These are phyloP conservation scores for Medicago ruthenica DNA, from an alignment of 306 rosid species.

Conservation along the genomic window DNA sequence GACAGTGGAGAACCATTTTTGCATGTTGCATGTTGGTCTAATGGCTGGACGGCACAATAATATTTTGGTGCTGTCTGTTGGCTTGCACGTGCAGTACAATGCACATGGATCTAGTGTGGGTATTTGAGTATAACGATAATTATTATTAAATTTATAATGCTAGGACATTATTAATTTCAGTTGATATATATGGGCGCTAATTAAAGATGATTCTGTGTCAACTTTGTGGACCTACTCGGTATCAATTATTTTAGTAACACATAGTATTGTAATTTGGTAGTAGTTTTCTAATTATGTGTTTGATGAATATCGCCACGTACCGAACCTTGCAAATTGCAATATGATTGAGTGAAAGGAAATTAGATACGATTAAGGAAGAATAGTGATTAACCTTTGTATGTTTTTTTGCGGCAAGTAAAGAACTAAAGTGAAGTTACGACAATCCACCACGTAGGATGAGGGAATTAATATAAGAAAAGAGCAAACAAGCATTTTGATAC, in stretches of 20 bases:
- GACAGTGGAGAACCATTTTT: slow-evolving; percentile 36
- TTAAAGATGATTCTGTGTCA: background rate
- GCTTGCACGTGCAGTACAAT: slow-evolving; percentile 44
- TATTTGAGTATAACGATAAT: background rate
- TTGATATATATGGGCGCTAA: background rate
- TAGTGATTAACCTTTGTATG: background rate
- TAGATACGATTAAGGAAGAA: background rate
- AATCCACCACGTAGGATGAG: background rate
- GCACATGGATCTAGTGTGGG: slow-evolving; percentile 38
- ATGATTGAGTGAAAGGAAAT: background rate
- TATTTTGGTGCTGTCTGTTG: slow-evolving; percentile 48
- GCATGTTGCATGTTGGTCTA: slow-evolving; percentile 59
- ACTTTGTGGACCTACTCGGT: background rate
- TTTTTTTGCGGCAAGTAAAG: background rate
- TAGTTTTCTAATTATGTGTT: background rate
- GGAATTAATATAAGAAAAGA: background rate
- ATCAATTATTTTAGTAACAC: background rate
- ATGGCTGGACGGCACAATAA: slow-evolving; percentile 51
- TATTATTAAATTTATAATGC: background rate
- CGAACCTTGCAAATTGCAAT: background rate
- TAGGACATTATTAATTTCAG: background rate
- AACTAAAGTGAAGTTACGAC: background rate
- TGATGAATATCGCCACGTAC: background rate
- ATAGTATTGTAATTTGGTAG: background rate
- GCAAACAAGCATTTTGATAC: background rate